Evolutionary conservation across 108 stramenopile species (phyloP).

Genomic region (Fragilariopsis cylindrus): DNA sequence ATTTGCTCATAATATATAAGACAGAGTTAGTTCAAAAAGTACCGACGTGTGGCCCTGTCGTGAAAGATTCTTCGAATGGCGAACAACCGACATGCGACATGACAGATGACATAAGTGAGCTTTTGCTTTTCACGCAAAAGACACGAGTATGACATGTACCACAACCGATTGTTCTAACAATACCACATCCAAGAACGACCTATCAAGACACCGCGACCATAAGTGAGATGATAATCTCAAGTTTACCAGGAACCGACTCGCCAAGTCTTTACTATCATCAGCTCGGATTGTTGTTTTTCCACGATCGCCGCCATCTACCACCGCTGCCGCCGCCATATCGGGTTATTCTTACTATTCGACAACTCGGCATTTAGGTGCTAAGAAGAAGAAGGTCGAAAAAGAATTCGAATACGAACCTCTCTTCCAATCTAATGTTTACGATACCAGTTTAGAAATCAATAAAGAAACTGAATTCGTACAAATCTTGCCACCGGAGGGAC

Average conservation of each 20-base stretch:
- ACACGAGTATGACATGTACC: no score
- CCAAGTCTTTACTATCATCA: background rate
- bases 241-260: background rate
- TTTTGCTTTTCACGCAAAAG: no score
- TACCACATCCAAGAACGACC: no score
- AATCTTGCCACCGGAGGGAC: slow-evolving; percentile 46
- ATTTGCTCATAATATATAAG: no score
- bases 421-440: slow-evolving; percentile 55
- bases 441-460: slow-evolving; percentile 15
- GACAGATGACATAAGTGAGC: no score
- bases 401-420: slow-evolving; percentile 59
- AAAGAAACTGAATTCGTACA: slow-evolving; percentile 56
- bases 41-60: no score
- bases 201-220: background rate
- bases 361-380: background rate
- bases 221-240: background rate
- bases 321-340: background rate
- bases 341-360: slow-evolving; percentile 1
- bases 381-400: slow-evolving; percentile 9
- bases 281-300: background rate
- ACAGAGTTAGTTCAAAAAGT: no score
- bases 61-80: no score
- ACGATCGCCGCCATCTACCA: background rate
- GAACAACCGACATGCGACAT: no score
- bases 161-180: no score